A percentile compares a stretch with the other conserved stretches of the same genome.
These are phyloP conservation scores for Ramaria sp. DNA, from an alignment of 768 basidiomycete species.

Conservation along the genomic window DNA sequence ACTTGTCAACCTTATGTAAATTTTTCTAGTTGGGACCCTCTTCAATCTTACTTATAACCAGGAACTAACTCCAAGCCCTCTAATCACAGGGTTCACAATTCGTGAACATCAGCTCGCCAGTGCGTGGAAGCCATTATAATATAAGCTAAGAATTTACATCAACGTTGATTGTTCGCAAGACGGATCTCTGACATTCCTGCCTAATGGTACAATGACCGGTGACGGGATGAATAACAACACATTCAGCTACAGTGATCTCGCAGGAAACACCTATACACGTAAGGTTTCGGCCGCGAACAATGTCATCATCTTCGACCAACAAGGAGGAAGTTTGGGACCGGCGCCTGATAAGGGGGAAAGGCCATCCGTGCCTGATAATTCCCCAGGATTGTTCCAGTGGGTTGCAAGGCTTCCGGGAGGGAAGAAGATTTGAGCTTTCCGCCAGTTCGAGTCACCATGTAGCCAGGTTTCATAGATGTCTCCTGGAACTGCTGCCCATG, in stretches of 20 bases:
- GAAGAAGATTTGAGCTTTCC: constrained; percentile 4
- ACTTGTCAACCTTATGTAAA: no score
- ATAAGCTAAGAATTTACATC: no score
- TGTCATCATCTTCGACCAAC: constrained; percentile 46
- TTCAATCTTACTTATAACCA: constrained; percentile 65
- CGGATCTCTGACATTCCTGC: constrained; percentile 39
- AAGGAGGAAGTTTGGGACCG: constrained; percentile 40
- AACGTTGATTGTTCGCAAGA: no score
- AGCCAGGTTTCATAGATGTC: no score
- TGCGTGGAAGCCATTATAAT: no score
- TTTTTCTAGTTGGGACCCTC: constrained; percentile 30
- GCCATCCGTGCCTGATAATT: neutral
- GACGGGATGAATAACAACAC: constrained; percentile 64
- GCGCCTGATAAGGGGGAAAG: neutral
- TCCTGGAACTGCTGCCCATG: no score
- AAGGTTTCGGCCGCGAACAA: constrained; percentile 48
- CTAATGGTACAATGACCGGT: constrained; percentile 36
- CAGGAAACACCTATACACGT: constrained; percentile 53
- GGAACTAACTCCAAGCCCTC: constrained; percentile 42
- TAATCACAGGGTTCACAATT: constrained; percentile 48
- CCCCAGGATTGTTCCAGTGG: neutral
- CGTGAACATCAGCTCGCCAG: constrained; percentile 47
- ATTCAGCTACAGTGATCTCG: constrained; percentile 46
- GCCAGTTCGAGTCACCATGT: neutral
- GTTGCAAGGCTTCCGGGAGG: constrained; percentile 27